phyloP scores from a whole-genome alignment of 495 filamentous ascomycete species.

The Penicillium lividum region DNA sequence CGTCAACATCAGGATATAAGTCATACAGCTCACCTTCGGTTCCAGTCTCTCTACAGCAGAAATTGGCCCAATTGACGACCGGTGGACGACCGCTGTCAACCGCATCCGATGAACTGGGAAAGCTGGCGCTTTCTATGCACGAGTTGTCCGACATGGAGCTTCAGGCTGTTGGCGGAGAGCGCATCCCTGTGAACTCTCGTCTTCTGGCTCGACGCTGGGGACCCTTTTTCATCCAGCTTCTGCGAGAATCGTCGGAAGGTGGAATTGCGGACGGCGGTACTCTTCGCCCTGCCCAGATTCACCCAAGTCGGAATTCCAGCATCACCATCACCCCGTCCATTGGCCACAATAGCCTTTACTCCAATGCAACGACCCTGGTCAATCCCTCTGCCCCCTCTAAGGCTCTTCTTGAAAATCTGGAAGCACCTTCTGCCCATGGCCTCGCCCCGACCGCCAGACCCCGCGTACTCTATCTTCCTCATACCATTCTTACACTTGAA shows the following conservation, averaged over 20 bases:
- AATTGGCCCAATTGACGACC: conserved; percentile 62
- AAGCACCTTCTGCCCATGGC: conserved; percentile 48
- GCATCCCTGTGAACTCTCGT: conserved; percentile 89
- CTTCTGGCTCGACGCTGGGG: conserved; percentile 89
- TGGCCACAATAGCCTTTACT: conserved; percentile 58
- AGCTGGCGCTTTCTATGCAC: conserved; percentile 69
- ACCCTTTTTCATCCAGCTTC: conserved; percentile 87
- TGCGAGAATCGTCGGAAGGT: conserved; percentile 67
- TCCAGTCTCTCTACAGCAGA: conserved; percentile 56
- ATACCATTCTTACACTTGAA: conserved; percentile 83
- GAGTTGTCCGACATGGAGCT: conserved; percentile 98
- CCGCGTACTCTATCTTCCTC: conserved; percentile 87
- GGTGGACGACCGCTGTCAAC: conserved; percentile 67
- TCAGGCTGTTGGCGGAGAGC: conserved; percentile 82
- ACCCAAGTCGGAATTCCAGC: conserved; percentile 70
- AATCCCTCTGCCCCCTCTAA: conserved; percentile 52
- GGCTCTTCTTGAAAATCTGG: conserved; percentile 45
- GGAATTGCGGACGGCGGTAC: conserved; percentile 52
- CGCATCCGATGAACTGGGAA: conserved; percentile 83
- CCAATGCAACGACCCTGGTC: conserved; percentile 57
- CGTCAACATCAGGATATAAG: conserved; percentile 74
- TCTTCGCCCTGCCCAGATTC: conserved; percentile 47
- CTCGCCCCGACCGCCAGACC: conserved; percentile 73
- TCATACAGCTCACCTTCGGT: conserved; percentile 73
- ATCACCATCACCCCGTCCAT: conserved; percentile 81